Evolutionary conservation across 805 yeast species (phyloP), one percentile per base, ranked within the genome.

Genomic region (Candida verbasci): DNA sequence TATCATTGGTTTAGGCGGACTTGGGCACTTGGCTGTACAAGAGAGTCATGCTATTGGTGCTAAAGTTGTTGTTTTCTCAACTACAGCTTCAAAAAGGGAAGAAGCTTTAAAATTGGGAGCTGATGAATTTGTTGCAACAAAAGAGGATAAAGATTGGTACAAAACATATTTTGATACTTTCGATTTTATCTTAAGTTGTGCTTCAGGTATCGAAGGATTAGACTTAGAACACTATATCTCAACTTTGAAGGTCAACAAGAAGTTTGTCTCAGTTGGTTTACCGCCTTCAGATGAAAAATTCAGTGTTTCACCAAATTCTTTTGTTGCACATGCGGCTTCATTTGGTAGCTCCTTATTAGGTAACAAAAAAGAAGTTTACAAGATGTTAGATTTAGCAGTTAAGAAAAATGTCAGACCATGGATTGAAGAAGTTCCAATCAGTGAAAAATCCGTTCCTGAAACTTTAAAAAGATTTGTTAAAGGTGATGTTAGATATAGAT

Each of bases 351-450:
- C 87, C 9, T 66, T 68, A 40, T 63, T 74, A 56, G 93, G 79
- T 30, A 71, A 82, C 31, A 77, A 78, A 55, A 57, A 56, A 34
- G 89, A 83, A 61, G 82, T 82, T 48, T 53, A 67, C 31, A 82
- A 80, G 45, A 73, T 85, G 78, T 68, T 85, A 47, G 64, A 77
- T 30, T 53, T 84, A 43, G 84, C 88, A 15, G 76, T 74, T 15
- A 69, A 78, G 47, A 68, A 79, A 47, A 59, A 68, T 28, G 66
- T 82, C 50, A 67, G 62, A 39, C 78, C 86, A 16, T 79, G 84
- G 82, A 69, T 74, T 35, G 86, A 82, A 60, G 63, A 67, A 18
- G 60, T 82, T 34, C 74, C 76, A 18, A 68, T 80, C 45, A 58
- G 63, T 36, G 79, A 67, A 45, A 73, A 60, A 30, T 74, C 73